Conservation (phyloP, 2,329 filamentous ascomycete genomes). For the Hymenoscyphus fraxineus region DNA sequence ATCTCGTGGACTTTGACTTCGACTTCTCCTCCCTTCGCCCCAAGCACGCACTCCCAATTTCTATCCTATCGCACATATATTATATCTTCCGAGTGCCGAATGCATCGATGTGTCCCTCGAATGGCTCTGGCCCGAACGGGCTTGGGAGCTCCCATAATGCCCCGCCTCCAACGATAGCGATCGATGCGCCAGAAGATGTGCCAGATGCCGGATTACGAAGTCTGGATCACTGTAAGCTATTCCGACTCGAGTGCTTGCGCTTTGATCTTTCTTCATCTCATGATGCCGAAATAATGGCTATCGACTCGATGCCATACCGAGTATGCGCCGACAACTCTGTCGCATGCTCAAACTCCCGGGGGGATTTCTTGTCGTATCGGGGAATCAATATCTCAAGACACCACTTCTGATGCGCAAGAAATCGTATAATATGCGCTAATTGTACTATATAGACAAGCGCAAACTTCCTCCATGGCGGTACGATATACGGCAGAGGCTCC, state of each 20-base stretch:
- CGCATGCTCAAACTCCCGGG: not conserved
- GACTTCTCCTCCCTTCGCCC: not conserved
- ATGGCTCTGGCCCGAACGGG: conserved; percentile 32
- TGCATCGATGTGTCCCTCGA: conserved; percentile 36
- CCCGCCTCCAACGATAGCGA: conserved; percentile 30
- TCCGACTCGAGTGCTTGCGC: not conserved
- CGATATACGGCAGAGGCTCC: conserved; percentile 70
- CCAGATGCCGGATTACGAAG: conserved; percentile 75
- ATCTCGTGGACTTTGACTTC: conserved; percentile 10
- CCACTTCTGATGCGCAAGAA: not conserved
- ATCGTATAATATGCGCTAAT: conserved; percentile 6
- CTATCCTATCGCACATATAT: conserved; percentile 15
- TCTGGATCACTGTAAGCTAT: conserved; percentile 65
- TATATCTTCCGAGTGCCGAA: conserved; percentile 30
- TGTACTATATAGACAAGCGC: conserved; percentile 61
- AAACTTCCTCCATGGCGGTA: conserved; percentile 88
- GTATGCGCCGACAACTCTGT: not conserved
- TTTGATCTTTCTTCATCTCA: not conserved
- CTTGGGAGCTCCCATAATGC: conserved; percentile 32
- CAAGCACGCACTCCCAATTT: not conserved
- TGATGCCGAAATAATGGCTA: not conserved
- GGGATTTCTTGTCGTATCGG: not conserved
- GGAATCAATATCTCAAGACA: not conserved
- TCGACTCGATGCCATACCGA: not conserved
- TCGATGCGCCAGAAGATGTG: conserved; percentile 32